phyloP scores from a whole-genome alignment of 371 early-diverging fungal genomes.

The Blastocladiella emersonii region DNA sequence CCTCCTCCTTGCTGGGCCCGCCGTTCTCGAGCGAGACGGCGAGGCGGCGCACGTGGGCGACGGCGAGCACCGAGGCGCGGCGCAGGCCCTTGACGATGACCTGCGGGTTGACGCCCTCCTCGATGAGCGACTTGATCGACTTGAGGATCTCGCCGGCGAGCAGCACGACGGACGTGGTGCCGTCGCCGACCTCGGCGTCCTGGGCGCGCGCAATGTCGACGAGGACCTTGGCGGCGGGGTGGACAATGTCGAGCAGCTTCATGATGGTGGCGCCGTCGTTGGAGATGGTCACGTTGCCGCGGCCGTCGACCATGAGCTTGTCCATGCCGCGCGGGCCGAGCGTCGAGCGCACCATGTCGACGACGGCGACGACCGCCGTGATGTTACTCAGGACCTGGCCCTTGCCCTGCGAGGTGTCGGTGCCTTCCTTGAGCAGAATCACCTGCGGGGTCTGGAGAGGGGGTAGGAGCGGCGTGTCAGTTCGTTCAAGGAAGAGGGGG shows the following conservation, averaged over 20 bases:
- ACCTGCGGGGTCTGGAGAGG: slow-evolving; percentile 90
- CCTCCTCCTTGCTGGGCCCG: slow-evolving; percentile 24
- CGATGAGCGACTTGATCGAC: slow-evolving; percentile 84
- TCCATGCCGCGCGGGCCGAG: slow-evolving; percentile 99
- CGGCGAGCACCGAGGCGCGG: slow-evolving; percentile 53
- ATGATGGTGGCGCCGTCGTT: slow-evolving; percentile 99
- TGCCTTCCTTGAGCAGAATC: slow-evolving; percentile 96
- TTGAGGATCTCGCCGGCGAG: slow-evolving; percentile 94
- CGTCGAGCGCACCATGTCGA: slow-evolving; percentile 93
- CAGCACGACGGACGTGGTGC: slow-evolving; percentile 98
- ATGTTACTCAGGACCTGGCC: slow-evolving; percentile 98
- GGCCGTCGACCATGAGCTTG: slow-evolving; percentile 93
- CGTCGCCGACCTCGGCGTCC: slow-evolving; percentile 99
- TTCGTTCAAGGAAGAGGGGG: too few relatives aligned
- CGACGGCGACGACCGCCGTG: slow-evolving; percentile 87
- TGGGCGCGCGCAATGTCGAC: slow-evolving; percentile 97
- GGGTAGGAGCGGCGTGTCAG: too few relatives aligned
- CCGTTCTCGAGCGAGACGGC: slow-evolving; percentile 21
- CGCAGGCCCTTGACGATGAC: slow-evolving; percentile 90
- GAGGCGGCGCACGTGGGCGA: slow-evolving; percentile 12
- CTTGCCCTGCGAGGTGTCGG: slow-evolving; percentile 97
- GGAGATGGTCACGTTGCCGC: slow-evolving; percentile 91
- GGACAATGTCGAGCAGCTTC: slow-evolving; percentile 94
- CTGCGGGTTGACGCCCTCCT: slow-evolving; percentile 91
- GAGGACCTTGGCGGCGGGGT: slow-evolving; percentile 97